phyloP scores from a whole-genome alignment of 805 yeast species.

The Candida methanosorbosa region DNA sequence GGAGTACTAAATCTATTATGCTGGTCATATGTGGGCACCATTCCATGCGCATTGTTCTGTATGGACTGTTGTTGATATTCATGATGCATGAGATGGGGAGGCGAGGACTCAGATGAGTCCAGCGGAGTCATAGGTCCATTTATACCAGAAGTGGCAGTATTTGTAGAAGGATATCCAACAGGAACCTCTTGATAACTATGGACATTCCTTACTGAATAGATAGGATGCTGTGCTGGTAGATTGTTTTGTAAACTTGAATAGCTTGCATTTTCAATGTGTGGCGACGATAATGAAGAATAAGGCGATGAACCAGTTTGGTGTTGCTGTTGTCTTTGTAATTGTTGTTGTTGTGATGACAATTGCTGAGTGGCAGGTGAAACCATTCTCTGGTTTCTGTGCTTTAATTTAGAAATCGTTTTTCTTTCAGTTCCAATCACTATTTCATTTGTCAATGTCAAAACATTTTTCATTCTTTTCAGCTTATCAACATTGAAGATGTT shows the following conservation, averaged over 20 bases:
- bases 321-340: constrained; percentile 1
- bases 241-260: too few species aligned
- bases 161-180: neutral
- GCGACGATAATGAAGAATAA: constrained; percentile 3
- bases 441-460: constrained; percentile 74
- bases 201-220: too few species aligned
- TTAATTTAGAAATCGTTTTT: constrained; percentile 22
- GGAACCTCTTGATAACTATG: too few species aligned
- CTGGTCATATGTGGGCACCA: neutral
- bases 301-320: neutral
- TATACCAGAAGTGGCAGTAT: neutral
- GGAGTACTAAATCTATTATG: too few species aligned
- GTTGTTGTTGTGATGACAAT: neutral
- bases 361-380: constrained; percentile 1
- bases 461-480: constrained; percentile 66
- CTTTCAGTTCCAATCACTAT: constrained; percentile 75
- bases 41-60: neutral
- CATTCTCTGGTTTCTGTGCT: constrained; percentile 4
- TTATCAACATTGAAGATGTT: constrained; percentile 70
- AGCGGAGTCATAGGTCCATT: constrained; percentile 1
- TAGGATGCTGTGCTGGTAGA: constrained; percentile 2
- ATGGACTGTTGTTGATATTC: too few species aligned
- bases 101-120: neutral
- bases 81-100: neutral
- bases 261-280: too few species aligned